phyloP scores from a whole-genome alignment of 2,329 filamentous ascomycete species.

The Dactylellina leptospora region DNA sequence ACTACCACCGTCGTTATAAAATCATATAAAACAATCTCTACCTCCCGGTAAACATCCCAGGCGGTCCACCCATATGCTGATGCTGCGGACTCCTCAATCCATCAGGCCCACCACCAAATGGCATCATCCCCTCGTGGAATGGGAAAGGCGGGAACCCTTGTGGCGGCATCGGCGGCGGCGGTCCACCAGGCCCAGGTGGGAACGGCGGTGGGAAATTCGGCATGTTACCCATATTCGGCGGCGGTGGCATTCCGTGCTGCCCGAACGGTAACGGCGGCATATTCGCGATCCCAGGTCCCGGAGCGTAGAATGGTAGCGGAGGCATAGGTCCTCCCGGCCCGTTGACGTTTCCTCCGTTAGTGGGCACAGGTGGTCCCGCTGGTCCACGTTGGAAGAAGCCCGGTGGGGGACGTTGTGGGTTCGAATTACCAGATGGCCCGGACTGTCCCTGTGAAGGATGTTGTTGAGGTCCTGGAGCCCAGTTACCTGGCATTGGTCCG shows the following conservation, averaged over 20 bases:
- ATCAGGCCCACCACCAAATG: conserved; percentile 38
- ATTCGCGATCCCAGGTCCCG: conserved; percentile 38
- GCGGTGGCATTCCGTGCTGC: conserved; percentile 50
- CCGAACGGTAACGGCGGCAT: conserved; percentile 50
- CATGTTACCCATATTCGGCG: conserved; percentile 47
- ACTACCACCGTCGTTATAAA: no score
- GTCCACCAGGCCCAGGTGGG: conserved; percentile 30
- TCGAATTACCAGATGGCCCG: conserved; percentile 26
- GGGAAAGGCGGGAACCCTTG: conserved; percentile 42
- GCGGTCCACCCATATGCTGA: conserved; percentile 46
- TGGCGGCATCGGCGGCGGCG: conserved; percentile 15
- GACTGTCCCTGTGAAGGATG: conserved; percentile 32
- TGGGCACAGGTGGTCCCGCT: conserved; percentile 35
- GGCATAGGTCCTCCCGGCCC: conserved; percentile 50
- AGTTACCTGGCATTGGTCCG: conserved; percentile 42
- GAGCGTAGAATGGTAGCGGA: conserved; percentile 48
- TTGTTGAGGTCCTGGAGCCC: conserved; percentile 41
- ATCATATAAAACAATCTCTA: conserved; percentile 2
- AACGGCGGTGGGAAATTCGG: conserved; percentile 40
- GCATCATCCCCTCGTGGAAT: conserved; percentile 51
- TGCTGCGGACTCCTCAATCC: conserved; percentile 46
- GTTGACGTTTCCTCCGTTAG: conserved; percentile 47
- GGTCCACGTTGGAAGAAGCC: conserved; percentile 50
- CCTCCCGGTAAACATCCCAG: conserved; percentile 47
- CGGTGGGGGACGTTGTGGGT: conserved; percentile 43